Base-by-base conservation (phyloP, 2,329 filamentous ascomycete genomes). In the Colletotrichum horii region DNA sequence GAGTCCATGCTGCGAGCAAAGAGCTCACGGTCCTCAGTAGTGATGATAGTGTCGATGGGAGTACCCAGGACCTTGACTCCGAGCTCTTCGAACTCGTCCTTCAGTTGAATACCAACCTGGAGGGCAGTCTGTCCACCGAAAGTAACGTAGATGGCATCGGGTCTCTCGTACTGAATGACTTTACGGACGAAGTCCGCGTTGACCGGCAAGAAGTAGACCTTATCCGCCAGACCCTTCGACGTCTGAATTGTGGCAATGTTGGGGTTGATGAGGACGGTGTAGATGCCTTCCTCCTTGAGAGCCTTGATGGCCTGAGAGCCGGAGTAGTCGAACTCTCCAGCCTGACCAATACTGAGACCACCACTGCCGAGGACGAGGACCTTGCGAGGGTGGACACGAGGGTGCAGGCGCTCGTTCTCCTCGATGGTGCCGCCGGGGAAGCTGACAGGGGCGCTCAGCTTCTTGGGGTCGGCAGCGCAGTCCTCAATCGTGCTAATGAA, bases 221-320 rank as follows among this genome's bases (percentile, higher is more conserved):
- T 98, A 86, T 99, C 97, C 16, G 97, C 97, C 69, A 99, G 89
- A 78, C 97, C 97, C 87, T 98, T 98, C 69, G 97, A 98, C 6
- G 97, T 99, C 85, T 99, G 97, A 77, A 98, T 98, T 1, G 97
- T 99, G 79, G 97, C 97, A 83, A 99, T 98, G 84, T 99, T 99
- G 74, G 97, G 97, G 87, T 99, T 99, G 90, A 99, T 98, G 78
- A 99, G 89, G 78, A 99, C 94, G 4, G 97, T 98, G 88, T 98
- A 98, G 81, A 98, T 98, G 76, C 96, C 96, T 86, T 98, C 97
- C 84, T 98, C 94, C 87, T 98, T 98, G 80, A 99, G 84, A 48
- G 97, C 97, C 89, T 99, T 99, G 89, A 99, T 98, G 61, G 96
- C 97, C 86, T 99, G 97, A 85, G 95, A 97, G 78, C 97, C 97